Evolutionary conservation across 2,329 filamentous ascomycete species (phyloP), one percentile per base, ranked within the genome.

Genomic region (Taxawa tesnikishii): DNA sequence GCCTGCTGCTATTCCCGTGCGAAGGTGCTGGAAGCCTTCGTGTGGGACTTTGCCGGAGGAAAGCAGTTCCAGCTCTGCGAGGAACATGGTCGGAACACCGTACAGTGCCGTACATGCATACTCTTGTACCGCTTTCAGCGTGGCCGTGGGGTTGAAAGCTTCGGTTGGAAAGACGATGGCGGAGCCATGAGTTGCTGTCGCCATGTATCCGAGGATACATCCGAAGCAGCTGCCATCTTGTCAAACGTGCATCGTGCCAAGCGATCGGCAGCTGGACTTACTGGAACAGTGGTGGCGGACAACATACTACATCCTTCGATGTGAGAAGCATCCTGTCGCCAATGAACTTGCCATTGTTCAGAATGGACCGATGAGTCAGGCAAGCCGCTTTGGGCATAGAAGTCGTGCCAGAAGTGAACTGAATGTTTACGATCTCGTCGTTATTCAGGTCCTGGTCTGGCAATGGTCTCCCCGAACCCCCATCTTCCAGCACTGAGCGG

Each of bases 401-500:
- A 0, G 90, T 96, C 0, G 90, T 96, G n/a, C 88, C 90, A 0
- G 80, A 88, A 0, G 90, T 98, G 61, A 96, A 96, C 55, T 96
- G 88, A 42, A 96, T 94, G 51, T 94, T 96, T 43, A 92, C 78
- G 3, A 80, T 75, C 31, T 96, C 88, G 38, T 71, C 54, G 0
- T 75, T 65, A 11, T 63, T 43, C 2, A 79, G 62, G 0, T 60
- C 59, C 15, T 63, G 52, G 56, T 62, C 38, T 48, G 56, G 46
- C 58, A 81, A 34, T 38, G 54, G 37, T 29, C 36, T 19, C 61
- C 56, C 38, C 68, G 54, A 7, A 58, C 48, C 9, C 57, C 58
- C 16, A 51, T 48, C 45, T 15, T 65, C 59, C 12, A 65, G 43
- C 23, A 70, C 48, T 28, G 54, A 39, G 32, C 58, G 40, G 35